Percentiles rank a stretch among this genome's conserved stretches.
Conservation (phyloP, 106 monocot genomes). For the Triglochin maritima region DNA sequence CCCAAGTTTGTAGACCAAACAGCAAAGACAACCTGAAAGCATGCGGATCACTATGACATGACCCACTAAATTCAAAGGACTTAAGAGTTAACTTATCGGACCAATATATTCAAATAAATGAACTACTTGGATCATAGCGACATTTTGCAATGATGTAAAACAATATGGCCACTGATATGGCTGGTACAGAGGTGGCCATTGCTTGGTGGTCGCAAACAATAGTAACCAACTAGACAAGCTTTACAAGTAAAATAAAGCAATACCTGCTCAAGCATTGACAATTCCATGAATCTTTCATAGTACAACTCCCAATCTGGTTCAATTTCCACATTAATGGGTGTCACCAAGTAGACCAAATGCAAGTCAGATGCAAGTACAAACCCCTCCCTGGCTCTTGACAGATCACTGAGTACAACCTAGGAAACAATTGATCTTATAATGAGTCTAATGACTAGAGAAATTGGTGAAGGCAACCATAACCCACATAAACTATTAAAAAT, state of each 20-base stretch:
- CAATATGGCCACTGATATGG: too few relatives aligned
- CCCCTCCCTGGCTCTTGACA: slow-evolving; percentile 91
- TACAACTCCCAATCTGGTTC: slow-evolving; percentile 98
- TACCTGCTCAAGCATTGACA: slow-evolving; percentile 80
- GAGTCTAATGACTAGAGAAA: too few relatives aligned
- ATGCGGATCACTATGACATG: too few relatives aligned
- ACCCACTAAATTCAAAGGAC: too few relatives aligned
- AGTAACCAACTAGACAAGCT: not conserved
- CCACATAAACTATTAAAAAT: not conserved
- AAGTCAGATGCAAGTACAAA: slow-evolving; percentile 98
- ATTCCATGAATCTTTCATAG: slow-evolving; percentile 93
- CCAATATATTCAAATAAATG: too few relatives aligned
- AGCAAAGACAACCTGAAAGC: too few relatives aligned
- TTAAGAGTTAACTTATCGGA: too few relatives aligned
- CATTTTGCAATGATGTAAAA: too few relatives aligned
- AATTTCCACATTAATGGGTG: slow-evolving; percentile 94
- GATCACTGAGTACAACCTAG: slow-evolving; percentile 87
- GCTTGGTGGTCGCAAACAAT: not conserved
- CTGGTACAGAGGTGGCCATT: too few relatives aligned
- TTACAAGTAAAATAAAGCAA: not conserved
- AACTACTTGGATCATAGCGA: too few relatives aligned
- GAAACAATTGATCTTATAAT: not conserved
- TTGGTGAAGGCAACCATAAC: too few relatives aligned
- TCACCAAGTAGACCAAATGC: slow-evolving; percentile 92
- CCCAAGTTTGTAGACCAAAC: too few relatives aligned